Base-by-base conservation (phyloP, 768 basidiomycete species). In the Trametes villosa region DNA sequence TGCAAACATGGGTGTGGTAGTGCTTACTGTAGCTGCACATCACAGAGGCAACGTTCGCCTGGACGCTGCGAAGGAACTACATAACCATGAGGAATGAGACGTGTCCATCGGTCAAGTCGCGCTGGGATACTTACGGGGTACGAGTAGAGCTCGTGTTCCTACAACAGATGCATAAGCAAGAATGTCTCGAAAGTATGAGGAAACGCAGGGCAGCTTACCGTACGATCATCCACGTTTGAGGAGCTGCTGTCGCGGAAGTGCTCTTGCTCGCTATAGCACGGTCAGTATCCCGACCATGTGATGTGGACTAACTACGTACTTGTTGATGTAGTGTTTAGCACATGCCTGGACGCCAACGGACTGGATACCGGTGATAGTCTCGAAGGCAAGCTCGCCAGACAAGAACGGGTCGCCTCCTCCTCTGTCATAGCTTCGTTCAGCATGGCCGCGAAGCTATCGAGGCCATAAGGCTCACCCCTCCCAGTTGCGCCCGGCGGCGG, bases 331-430 rank as follows among this genome's bases (percentile, higher is more conserved):
- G 72, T 94, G 93, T 71, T 95, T 94, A 6, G 91, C 91, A 56
- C 88, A 91, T 0, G 92, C 91, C 67, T 92, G 91, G 0, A 93
- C 90, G 33, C 94, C 94, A 9, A 74, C 80, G 20, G 78, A 72
- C 69, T 96, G 94, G 74, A 96, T 75, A 18, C 94, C 94, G 15
- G 88, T 75, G 57, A 96, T 83, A 0, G 93, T 95, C 71, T 93
- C 89, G 57, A 83, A 88, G 0, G 86, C 83, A 6, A 80, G 77
- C 68, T 92, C 92, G 8, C 95, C 93, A 15, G 85, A 71, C 18
- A 96, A 77, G 76, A 86, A 96, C 0, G 95, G 95, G 71, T 97
- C 94, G 8, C 83, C 92, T 29, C 94, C 93, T 57, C 59, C 65
- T 12, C 94, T 29, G 86, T 74, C 53, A 94, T 83, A 0, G 90